Conservation (phyloP, 1,139 yeast species). For the Protomyces gravidus region DNA sequence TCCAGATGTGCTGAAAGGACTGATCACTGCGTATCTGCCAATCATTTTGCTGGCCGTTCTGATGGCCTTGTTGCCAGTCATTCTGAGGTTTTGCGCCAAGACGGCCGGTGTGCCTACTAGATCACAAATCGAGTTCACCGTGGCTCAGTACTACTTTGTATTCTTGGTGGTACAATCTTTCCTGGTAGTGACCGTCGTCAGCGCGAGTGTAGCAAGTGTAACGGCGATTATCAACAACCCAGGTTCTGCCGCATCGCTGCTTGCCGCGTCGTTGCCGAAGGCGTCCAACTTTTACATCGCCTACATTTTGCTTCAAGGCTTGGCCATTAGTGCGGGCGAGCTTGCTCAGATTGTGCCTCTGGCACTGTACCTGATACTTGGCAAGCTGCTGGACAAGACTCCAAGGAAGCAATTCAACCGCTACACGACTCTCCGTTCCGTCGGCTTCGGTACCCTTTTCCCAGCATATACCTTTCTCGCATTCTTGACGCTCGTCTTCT, state of each 20-base stretch:
- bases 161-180: constrained; percentile 86
- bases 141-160: constrained; percentile 82
- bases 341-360: constrained; percentile 73
- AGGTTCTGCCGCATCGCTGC: constrained; percentile 55
- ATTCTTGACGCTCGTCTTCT: constrained; percentile 70
- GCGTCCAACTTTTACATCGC: constrained; percentile 77
- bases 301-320: constrained; percentile 74
- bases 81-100: constrained; percentile 56
- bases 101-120: constrained; percentile 64
- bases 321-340: constrained; percentile 73
- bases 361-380: constrained; percentile 64
- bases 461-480: constrained; percentile 57
- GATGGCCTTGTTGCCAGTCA: constrained; percentile 78
- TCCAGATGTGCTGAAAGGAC: constrained; percentile 66
- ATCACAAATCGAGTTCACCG: constrained; percentile 70
- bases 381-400: constrained; percentile 66
- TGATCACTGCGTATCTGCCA: constrained; percentile 82
- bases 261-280: constrained; percentile 74
- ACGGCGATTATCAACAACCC: constrained; percentile 63
- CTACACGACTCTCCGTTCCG: constrained; percentile 56
- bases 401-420: constrained; percentile 84
- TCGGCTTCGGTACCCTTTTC: constrained; percentile 84
- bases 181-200: constrained; percentile 72
- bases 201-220: constrained; percentile 75
- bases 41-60: constrained; percentile 73